Evolutionary conservation across 306 rosid genomes (phyloP).

Genomic region (Gleditsia sinensis): DNA sequence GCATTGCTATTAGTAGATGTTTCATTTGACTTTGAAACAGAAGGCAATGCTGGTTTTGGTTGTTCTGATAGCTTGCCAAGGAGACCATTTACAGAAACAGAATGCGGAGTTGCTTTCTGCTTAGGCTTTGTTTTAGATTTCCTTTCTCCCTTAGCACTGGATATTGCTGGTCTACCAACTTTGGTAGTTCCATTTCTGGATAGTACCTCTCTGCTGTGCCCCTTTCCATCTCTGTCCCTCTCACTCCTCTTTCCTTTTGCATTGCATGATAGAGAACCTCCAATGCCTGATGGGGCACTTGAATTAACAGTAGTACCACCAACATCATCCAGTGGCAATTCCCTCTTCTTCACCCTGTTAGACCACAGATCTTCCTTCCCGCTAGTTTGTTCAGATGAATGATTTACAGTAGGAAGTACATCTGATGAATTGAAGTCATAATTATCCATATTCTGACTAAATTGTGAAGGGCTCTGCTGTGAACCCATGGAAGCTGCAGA

Average conservation of each 20-base stretch:
- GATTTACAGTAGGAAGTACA: constrained; percentile 57
- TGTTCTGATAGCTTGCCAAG: constrained; percentile 85
- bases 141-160: constrained; percentile 83
- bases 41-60: constrained; percentile 65
- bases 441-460: constrained; percentile 71
- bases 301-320: constrained; percentile 60
- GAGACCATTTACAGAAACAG: constrained; percentile 94
- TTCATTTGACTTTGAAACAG: constrained; percentile 67
- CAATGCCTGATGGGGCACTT: constrained; percentile 64
- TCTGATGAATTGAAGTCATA: constrained; percentile 60
- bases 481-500: constrained; percentile 78
- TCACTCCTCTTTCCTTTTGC: constrained; percentile 99
- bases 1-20: constrained; percentile 50
- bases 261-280: constrained; percentile 74
- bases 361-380: constrained; percentile 84
- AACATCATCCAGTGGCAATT: constrained; percentile 89
- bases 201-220: constrained; percentile 78
- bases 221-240: constrained; percentile 99
- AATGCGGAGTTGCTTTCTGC: constrained; percentile 89
- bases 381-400: constrained; percentile 61
- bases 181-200: constrained; percentile 87
- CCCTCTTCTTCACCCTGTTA: constrained; percentile 95
- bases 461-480: constrained; percentile 78
- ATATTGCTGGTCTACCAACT: constrained; percentile 80
- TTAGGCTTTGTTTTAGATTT: constrained; percentile 94